A percentile compares a stretch with the other conserved stretches of the same genome.
Conservation (phyloP, 768 basidiomycete species). For the Cyathus striatus region DNA sequence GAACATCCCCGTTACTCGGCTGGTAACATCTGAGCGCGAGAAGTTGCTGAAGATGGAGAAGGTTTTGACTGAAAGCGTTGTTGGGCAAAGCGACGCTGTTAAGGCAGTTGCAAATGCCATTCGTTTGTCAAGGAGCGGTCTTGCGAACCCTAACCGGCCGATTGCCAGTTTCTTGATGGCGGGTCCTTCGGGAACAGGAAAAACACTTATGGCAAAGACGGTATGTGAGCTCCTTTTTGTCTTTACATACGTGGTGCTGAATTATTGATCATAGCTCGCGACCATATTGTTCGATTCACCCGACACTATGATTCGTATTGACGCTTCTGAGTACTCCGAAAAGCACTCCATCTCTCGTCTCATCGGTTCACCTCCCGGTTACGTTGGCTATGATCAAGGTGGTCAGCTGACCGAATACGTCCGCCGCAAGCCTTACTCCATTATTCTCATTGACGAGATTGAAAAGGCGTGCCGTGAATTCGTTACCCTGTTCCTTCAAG, state of each 20-base stretch:
- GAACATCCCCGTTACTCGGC: conserved; percentile 80
- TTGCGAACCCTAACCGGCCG: conserved; percentile 83
- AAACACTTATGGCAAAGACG: conserved; percentile 88
- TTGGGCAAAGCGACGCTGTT: conserved; percentile 89
- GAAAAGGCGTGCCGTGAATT: conserved; percentile 82
- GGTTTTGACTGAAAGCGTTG: conserved; percentile 67
- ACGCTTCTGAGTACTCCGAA: too few relatives aligned
- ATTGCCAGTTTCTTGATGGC: conserved; percentile 92
- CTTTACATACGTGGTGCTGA: conserved; percentile 1
- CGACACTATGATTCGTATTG: conserved; percentile 88
- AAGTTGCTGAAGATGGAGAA: conserved; percentile 87
- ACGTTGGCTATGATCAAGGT: too few relatives aligned
- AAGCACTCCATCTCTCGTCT: conserved; percentile 49
- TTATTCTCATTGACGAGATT: conserved; percentile 83
- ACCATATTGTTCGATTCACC: conserved; percentile 85
- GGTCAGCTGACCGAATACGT: too few relatives aligned
- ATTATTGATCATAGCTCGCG: conserved; percentile 56
- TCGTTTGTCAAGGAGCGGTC: conserved; percentile 86
- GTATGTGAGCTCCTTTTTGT: conserved; percentile 34
- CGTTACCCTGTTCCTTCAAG: conserved; percentile 57
- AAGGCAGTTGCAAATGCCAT: conserved; percentile 93
- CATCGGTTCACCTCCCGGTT: conserved; percentile 71
- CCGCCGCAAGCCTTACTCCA: conserved; percentile 84
- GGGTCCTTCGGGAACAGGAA: conserved; percentile 88
- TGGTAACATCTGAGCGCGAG: conserved; percentile 88